Base-by-base conservation (phyloP, 164 flowering plant genomes). In the Stephania japonica region DNA sequence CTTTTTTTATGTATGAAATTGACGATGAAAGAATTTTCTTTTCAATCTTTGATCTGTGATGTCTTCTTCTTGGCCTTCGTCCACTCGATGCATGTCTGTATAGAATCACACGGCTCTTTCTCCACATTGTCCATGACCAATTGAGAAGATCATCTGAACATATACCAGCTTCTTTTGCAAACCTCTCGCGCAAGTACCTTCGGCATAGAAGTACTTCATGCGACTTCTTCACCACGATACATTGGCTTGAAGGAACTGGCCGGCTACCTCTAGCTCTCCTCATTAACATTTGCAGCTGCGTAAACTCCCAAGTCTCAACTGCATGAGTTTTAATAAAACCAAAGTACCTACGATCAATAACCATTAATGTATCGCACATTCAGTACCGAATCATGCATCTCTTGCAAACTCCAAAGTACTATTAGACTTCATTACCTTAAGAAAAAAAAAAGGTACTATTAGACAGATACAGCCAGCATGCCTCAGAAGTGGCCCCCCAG, bases 241-340 rank as follows among this genome's bases (percentile, higher is more conserved):
- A 80, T 90, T 89, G 21, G 91, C 81, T 82, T 86, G 91, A 77
- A 93, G 88, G 75, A 90, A 93, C 75, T 75, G 82, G 71, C 83
- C 87, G 3, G 94, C 97, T 26, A n/a, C 72, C 75, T 88, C 86
- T 43, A 93, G 80, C 72, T 93, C 91, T 42, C n/a, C n/a, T 88
- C 93, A 78, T 76, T 80, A n/a, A 91, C 73, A 65, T 82, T 83
- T 72, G 84, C 75, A 24, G 94, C 86, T 16, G 90, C 86, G 84
- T 90, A 93, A 27, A 91, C 94, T 76, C 74, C n/a, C n/a, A n/a
- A n/a, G n/a, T n/a, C n/a, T 93, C 47, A 93, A 81, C 98, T 93
- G 64, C 74, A 82, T 62, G 73, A 21, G 61, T 24, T 76, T 65
- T 23, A 65, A 23, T 64, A 75, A 47, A 27, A 63, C 42, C 61